Evolutionary conservation across 352 stramenopile species (phyloP).

Genomic region (Globisporangium barbulae): DNA sequence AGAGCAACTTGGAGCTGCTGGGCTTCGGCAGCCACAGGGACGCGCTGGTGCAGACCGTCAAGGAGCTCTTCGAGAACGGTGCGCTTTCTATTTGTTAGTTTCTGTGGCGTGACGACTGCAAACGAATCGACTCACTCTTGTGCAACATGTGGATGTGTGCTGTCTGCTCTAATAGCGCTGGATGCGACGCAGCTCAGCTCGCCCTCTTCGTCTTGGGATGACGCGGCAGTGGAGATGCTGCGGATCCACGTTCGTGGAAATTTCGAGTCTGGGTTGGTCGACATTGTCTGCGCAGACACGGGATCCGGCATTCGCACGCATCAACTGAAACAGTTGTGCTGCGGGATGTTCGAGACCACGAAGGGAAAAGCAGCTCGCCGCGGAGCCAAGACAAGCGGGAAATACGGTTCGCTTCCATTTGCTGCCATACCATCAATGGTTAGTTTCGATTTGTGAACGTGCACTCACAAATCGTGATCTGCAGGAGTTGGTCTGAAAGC

Average conservation of each 20-base stretch:
- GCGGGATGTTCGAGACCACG: conserved; percentile 68
- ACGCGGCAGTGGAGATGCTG: conserved; percentile 33
- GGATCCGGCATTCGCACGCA: conserved; percentile 66
- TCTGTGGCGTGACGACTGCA: background rate
- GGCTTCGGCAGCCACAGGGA: conserved; percentile 59
- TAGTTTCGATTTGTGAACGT: background rate
- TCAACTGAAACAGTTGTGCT: conserved; percentile 62
- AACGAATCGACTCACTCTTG: background rate
- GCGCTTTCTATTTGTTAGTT: background rate
- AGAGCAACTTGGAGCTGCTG: conserved; percentile 66
- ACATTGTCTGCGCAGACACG: conserved; percentile 77
- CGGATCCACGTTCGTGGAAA: conserved; percentile 40
- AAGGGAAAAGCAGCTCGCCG: conserved; percentile 30
- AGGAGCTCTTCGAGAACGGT: conserved; percentile 86
- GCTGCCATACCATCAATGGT: background rate
- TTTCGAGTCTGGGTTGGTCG: conserved; percentile 29
- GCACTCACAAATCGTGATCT: background rate
- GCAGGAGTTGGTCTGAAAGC: conserved; percentile 74
- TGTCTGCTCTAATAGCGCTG: conserved; percentile 34
- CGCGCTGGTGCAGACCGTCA: conserved; percentile 69
- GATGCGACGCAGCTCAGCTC: conserved; percentile 44
- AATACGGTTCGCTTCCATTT: conserved; percentile 39
- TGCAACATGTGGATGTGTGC: background rate
- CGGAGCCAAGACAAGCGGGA: conserved; percentile 33
- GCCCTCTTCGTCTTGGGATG: conserved; percentile 16